phyloP scores from a whole-genome alignment of 2,329 filamentous ascomycete genomes.

The Basipetospora chlamydospora region DNA sequence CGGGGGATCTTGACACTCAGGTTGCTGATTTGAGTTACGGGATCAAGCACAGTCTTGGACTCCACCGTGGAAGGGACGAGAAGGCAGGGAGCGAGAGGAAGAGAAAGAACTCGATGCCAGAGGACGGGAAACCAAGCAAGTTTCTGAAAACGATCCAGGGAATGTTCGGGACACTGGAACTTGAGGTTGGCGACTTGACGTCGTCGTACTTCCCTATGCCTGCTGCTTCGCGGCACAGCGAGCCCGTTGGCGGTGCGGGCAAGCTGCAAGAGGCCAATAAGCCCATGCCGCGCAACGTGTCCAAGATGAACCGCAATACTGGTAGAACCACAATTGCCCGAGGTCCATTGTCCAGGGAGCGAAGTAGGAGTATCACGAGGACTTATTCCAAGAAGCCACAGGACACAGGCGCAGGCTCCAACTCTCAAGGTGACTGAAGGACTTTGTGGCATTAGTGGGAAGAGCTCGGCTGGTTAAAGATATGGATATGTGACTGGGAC shows the following conservation, averaged over 20 bases:
- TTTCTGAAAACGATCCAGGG: not conserved
- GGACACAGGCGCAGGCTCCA: too few species aligned
- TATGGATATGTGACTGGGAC: too few species aligned
- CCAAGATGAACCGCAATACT: not conserved
- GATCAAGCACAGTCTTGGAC: not conserved
- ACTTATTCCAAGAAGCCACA: slow-evolving; percentile 5
- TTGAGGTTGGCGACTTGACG: slow-evolving; percentile 2
- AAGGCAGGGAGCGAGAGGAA: not conserved
- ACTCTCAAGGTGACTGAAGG: too few species aligned
- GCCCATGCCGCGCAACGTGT: not conserved
- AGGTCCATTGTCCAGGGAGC: not conserved
- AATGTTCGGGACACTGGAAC: slow-evolving; percentile 4
- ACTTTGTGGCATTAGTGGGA: too few species aligned
- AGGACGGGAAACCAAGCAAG: slow-evolving; percentile 1
- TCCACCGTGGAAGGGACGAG: not conserved
- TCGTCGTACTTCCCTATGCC: slow-evolving; percentile 2
- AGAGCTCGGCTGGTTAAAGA: too few species aligned
- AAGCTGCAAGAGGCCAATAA: too few species aligned
- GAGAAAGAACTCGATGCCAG: not conserved
- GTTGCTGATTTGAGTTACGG: not conserved
- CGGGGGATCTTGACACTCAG: not conserved
- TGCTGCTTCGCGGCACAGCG: not conserved
- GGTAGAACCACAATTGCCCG: not conserved
- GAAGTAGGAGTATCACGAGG: not conserved
- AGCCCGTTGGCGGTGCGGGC: not conserved